phyloP scores from a whole-genome alignment of 352 stramenopile genomes.

The Vaucheria bursata region DNA sequence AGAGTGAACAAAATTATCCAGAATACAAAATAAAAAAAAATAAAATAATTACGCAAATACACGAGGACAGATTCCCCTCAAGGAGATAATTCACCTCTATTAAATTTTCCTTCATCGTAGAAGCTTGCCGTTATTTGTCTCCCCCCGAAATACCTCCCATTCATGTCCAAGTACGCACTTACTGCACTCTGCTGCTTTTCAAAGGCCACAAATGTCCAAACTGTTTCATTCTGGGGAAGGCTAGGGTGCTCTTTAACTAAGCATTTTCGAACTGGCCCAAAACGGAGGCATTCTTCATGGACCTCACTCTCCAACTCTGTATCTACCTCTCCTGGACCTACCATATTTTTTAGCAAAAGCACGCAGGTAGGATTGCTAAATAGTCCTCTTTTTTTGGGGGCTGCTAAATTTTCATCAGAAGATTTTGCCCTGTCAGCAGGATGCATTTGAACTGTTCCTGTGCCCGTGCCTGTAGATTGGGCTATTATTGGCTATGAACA shows the following conservation, averaged over 20 bases:
- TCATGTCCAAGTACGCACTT: conserved; percentile 62
- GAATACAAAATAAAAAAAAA: no score
- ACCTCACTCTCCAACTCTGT: conserved; percentile 72
- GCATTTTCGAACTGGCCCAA: conserved; percentile 65
- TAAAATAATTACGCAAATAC: no score
- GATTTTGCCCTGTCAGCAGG: conserved; percentile 22
- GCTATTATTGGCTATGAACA: conserved; percentile 26
- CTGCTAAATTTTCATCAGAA: neutral
- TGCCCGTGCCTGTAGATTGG: conserved; percentile 24
- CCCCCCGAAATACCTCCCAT: conserved; percentile 74
- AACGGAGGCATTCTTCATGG: conserved; percentile 72
- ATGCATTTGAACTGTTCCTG: conserved; percentile 37
- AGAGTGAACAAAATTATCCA: no score
- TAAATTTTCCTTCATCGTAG: conserved; percentile 70
- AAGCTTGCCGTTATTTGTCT: conserved; percentile 66
- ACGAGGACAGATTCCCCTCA: no score
- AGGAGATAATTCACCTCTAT: conserved; percentile 56
- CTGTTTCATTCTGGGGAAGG: conserved; percentile 58
- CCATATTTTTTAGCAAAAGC: conserved; percentile 68
- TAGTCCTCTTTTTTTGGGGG: conserved; percentile 35
- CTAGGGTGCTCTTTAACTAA: conserved; percentile 60
- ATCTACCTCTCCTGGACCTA: conserved; percentile 73
- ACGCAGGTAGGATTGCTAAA: conserved; percentile 50
- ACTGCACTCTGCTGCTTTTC: conserved; percentile 57
- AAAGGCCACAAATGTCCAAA: conserved; percentile 79